phyloP scores from a whole-genome alignment of 768 basidiomycete genomes.

The Tubosaeta brunneosetosa region DNA sequence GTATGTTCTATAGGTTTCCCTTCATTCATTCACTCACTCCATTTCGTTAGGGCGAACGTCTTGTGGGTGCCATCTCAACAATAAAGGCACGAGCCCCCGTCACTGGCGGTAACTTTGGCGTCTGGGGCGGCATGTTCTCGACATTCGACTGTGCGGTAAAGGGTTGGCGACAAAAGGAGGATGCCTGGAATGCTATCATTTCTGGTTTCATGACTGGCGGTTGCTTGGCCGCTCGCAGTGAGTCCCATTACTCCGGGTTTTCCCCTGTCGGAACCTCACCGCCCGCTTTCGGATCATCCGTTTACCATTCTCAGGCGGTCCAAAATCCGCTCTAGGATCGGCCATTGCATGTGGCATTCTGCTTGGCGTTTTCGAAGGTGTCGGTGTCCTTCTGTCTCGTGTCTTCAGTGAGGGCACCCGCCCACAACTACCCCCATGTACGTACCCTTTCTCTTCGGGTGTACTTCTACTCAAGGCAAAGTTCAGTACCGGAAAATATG shows the following conservation, averaged over 20 bases:
- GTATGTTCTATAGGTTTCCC: slow-evolving; percentile 41
- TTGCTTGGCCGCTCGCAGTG: slow-evolving; percentile 89
- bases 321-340: slow-evolving; percentile 84
- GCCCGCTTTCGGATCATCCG: not conserved
- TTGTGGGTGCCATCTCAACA: slow-evolving; percentile 89
- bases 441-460: slow-evolving; percentile 30
- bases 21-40: not conserved
- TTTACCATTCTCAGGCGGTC: slow-evolving; percentile 63
- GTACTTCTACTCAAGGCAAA: slow-evolving; percentile 1
- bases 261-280: not conserved
- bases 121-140: slow-evolving; percentile 98
- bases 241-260: slow-evolving; percentile 32
- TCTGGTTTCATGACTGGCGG: slow-evolving; percentile 99
- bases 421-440: slow-evolving; percentile 76
- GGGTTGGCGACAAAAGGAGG: slow-evolving; percentile 94
- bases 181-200: slow-evolving; percentile 98
- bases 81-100: slow-evolving; percentile 98
- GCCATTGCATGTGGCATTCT: slow-evolving; percentile 95
- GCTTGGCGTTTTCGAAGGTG: slow-evolving; percentile 91
- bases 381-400: slow-evolving; percentile 86
- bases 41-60: slow-evolving; percentile 76
- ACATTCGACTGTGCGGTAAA: slow-evolving; percentile 98
- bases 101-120: slow-evolving; percentile 94
- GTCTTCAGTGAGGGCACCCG: slow-evolving; percentile 81
- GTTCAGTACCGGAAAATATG: slow-evolving; percentile 52